Conservation (phyloP, 2,329 filamentous ascomycete genomes). For the Amphichorda felina region DNA sequence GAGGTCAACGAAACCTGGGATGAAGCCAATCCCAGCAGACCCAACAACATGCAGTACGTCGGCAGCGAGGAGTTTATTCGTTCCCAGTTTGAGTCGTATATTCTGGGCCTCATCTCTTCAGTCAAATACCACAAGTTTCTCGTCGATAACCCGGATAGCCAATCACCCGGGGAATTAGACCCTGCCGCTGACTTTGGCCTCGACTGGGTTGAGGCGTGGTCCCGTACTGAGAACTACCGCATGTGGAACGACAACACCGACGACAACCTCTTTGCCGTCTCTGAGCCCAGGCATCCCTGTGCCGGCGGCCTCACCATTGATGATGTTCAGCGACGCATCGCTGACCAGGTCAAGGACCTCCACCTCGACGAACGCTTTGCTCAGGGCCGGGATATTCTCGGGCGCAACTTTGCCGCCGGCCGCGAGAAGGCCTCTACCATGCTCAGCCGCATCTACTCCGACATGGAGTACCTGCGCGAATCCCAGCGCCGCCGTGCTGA, state of each 20-base stretch:
- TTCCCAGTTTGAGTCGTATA: slow-evolving; percentile 93
- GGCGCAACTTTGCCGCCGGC: slow-evolving; percentile 80
- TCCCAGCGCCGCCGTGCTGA: slow-evolving; percentile 29
- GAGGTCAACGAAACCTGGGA: slow-evolving; percentile 97
- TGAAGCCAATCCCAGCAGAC: slow-evolving; percentile 72
- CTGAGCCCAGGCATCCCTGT: slow-evolving; percentile 86
- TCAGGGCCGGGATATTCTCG: slow-evolving; percentile 71
- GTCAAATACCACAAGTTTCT: slow-evolving; percentile 79
- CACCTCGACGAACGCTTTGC: slow-evolving; percentile 87
- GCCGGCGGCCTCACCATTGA: slow-evolving; percentile 88
- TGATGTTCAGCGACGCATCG: slow-evolving; percentile 80
- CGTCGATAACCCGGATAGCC: slow-evolving; percentile 38
- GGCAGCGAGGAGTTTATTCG: slow-evolving; percentile 97
- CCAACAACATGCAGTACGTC: slow-evolving; percentile 90
- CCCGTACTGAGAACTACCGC: slow-evolving; percentile 77
- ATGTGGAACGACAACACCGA: slow-evolving; percentile 78
- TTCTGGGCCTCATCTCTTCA: slow-evolving; percentile 75
- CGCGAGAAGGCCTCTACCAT: slow-evolving; percentile 79
- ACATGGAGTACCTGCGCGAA: slow-evolving; percentile 58
- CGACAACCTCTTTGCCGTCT: slow-evolving; percentile 83
- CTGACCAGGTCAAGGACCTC: slow-evolving; percentile 85
- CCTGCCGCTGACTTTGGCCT: slow-evolving; percentile 72
- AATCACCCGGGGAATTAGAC: slow-evolving; percentile 61
- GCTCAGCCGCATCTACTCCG: slow-evolving; percentile 80
- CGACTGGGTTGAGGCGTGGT: slow-evolving; percentile 84